Conservation (phyloP, 768 basidiomycete species). For the Xerocomus brunneocitrinus region DNA sequence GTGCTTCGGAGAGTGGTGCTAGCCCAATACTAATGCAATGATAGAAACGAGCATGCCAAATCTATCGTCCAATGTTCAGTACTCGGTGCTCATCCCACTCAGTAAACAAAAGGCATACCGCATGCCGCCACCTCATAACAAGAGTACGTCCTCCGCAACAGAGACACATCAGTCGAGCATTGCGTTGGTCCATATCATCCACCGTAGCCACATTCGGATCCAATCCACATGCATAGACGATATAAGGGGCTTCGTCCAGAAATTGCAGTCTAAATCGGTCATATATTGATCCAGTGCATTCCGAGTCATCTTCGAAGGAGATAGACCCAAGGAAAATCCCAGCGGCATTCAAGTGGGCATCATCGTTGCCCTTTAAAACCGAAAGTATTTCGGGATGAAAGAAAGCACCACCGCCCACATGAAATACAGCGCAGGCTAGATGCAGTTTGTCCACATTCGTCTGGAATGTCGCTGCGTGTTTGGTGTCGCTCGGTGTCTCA, state of each 20-base stretch:
- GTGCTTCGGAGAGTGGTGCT: background rate
- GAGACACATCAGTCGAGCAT: constrained; percentile 5
- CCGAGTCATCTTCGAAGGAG: background rate
- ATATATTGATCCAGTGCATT: background rate
- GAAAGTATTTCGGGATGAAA: constrained; percentile 4
- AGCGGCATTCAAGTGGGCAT: background rate
- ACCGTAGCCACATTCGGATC: constrained; percentile 10
- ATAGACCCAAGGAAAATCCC: background rate
- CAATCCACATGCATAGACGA: constrained; percentile 12
- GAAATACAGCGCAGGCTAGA: constrained; percentile 7
- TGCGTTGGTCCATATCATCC: constrained; percentile 10
- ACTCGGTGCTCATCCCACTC: background rate
- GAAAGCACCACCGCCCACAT: background rate
- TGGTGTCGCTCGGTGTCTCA: background rate
- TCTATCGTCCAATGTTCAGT: background rate
- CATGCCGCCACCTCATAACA: constrained; percentile 8
- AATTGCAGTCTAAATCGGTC: background rate
- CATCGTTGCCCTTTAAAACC: background rate
- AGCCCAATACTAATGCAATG: background rate
- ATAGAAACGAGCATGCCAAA: background rate
- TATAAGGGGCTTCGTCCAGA: constrained; percentile 1
- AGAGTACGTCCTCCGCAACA: background rate
- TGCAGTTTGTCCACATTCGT: background rate
- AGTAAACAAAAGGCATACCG: background rate
- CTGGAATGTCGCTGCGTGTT: background rate